These are phyloP conservation scores for Backusella liffmaniae DNA, from an alignment of 192 early-diverging fungal species.

Conservation along the genomic window DNA sequence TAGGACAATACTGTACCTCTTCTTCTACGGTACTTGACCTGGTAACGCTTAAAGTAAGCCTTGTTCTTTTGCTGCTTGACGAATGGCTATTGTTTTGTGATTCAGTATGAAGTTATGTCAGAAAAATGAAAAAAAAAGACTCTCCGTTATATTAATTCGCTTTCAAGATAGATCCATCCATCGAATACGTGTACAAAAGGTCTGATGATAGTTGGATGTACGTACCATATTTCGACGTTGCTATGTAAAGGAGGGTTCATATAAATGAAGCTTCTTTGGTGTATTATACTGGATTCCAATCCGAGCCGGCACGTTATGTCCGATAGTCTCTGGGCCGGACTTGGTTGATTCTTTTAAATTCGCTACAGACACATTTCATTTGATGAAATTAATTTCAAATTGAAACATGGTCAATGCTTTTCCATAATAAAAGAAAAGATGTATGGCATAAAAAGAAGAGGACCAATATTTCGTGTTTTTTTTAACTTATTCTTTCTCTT, in stretches of 20 bases:
- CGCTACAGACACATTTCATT: no score
- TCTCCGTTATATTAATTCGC: neutral
- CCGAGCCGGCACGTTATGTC: neutral
- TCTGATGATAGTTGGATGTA: neutral
- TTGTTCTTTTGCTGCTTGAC: conserved; percentile 42
- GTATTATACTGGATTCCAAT: neutral
- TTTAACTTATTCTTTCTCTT: neutral
- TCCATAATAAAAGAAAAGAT: neutral
- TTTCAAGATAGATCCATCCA: conserved; percentile 15
- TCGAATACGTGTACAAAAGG: neutral
- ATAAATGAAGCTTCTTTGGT: neutral
- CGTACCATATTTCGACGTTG: conserved; percentile 22
- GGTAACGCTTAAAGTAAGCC: conserved; percentile 99
- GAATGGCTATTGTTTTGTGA: conserved; percentile 28
- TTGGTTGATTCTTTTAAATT: no score
- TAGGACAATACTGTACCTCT: conserved; percentile 68
- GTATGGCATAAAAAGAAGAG: neutral
- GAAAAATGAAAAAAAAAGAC: neutral
- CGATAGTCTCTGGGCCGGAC: no score
- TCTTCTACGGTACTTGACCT: conserved; percentile 99
- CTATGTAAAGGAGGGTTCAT: conserved; percentile 18
- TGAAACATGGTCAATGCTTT: neutral
- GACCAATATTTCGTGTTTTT: neutral
- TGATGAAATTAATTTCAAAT: neutral
- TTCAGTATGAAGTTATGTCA: neutral